Percentiles rank a stretch among this genome's conserved stretches.
Evolutionary conservation across 176 grass and related monocot genomes (phyloP).

Genomic region (Lolium perenne): DNA sequence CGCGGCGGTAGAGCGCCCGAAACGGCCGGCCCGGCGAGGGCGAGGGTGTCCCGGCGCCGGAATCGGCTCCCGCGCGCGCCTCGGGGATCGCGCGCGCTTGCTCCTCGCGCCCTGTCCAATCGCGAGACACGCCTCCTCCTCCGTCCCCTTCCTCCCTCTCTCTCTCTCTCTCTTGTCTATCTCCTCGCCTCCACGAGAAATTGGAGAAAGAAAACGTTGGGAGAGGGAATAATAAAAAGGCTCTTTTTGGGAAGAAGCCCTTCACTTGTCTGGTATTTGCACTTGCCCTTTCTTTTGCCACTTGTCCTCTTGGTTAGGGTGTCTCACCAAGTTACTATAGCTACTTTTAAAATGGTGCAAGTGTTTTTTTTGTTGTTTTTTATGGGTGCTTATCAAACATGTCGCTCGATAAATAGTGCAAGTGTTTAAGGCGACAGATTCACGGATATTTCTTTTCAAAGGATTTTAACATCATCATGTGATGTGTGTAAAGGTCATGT

Average conservation of each 20-base stretch:
- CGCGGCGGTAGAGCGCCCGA: not conserved
- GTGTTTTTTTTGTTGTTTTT: no score
- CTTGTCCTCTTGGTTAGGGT: not conserved
- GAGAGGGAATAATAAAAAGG: constrained; percentile 10
- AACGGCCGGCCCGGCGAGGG: constrained; percentile 36
- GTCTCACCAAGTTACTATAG: no score
- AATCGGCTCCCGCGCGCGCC: constrained; percentile 26
- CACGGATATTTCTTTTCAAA: no score
- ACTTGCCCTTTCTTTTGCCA: not conserved
- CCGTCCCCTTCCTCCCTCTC: constrained; percentile 3
- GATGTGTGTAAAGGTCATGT: no score
- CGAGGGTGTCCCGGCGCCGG: constrained; percentile 26
- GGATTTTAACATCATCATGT: no score
- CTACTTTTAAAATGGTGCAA: no score
- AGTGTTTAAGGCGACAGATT: no score
- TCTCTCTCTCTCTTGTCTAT: constrained; percentile 34
- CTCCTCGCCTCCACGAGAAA: constrained; percentile 67
- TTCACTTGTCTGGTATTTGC: not conserved
- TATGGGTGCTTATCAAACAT: no score
- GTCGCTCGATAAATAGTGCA: no score
- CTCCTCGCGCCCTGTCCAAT: constrained; percentile 43
- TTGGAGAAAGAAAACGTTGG: constrained; percentile 21
- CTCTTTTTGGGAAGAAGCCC: not conserved
- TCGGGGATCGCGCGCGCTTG: constrained; percentile 27
- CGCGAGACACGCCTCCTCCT: constrained; percentile 25